phyloP scores from a whole-genome alignment of 2,329 filamentous ascomycete species.

The Neocatenulostroma microsporum region DNA sequence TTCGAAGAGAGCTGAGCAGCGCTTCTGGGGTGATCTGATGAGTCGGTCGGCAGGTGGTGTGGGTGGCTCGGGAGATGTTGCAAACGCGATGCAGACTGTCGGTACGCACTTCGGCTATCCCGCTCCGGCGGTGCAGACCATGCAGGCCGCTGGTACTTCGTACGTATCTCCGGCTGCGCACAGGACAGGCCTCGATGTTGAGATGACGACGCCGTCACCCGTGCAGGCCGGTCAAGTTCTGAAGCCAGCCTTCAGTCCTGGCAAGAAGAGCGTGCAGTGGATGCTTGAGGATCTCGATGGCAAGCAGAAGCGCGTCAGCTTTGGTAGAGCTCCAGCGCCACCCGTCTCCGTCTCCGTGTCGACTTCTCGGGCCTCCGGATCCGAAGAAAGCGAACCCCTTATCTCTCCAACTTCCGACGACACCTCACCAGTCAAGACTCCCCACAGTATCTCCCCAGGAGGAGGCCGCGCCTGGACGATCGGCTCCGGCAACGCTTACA shows the following conservation, averaged over 20 bases:
- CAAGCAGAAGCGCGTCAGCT: slow-evolving; percentile 10
- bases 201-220: too few species aligned
- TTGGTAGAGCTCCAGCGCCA: slow-evolving; percentile 6
- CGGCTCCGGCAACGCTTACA: slow-evolving; percentile 8
- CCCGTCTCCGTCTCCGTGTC: too few species aligned
- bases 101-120: too few species aligned
- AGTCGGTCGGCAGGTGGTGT: too few species aligned
- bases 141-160: too few species aligned
- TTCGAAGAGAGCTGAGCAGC: slow-evolving; percentile 8
- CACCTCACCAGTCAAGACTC: slow-evolving; percentile 8
- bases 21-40: slow-evolving; percentile 12
- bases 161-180: too few species aligned
- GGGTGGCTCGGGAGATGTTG: too few species aligned
- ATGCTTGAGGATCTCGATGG: slow-evolving; percentile 10
- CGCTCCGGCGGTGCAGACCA: too few species aligned
- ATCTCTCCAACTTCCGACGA: slow-evolving; percentile 13
- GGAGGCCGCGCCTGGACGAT: slow-evolving; percentile 15
- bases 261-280: slow-evolving; percentile 15
- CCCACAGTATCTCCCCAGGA: slow-evolving; percentile 5
- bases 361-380: too few species aligned
- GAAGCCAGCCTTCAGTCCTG: slow-evolving; percentile 12
- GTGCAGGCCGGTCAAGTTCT: slow-evolving; percentile 14
- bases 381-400: slow-evolving; percentile 1
- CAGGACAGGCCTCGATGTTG: too few species aligned
- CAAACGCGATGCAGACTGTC: too few species aligned